Conservation (phyloP, 2,329 filamentous ascomycete species). For the Fusarium penzigii region DNA sequence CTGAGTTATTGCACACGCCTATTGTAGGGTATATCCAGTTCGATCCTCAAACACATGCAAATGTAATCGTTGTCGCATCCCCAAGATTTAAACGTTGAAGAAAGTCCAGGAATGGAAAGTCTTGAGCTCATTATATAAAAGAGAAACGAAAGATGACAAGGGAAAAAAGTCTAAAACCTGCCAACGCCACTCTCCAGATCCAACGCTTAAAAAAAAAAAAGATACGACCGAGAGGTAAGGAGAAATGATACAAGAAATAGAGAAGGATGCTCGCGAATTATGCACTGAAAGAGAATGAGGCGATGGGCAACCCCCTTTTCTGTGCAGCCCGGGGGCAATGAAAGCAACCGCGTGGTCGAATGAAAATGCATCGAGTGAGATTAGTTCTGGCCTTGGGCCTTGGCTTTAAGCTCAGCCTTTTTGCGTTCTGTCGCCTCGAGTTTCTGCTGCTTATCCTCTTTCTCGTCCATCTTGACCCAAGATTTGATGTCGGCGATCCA, state of each 20-base stretch:
- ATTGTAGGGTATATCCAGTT: too few relatives aligned
- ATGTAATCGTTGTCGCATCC: too few relatives aligned
- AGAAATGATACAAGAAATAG: background rate
- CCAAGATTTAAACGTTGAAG: too few relatives aligned
- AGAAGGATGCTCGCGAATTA: background rate
- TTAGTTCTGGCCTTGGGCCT: conserved; percentile 2
- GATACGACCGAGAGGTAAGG: conserved; percentile 1
- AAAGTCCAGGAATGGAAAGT: too few relatives aligned
- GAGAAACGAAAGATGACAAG: too few relatives aligned
- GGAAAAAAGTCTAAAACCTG: background rate
- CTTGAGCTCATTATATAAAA: too few relatives aligned
- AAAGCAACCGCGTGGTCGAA: too few relatives aligned
- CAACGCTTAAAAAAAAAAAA: conserved; percentile 12
- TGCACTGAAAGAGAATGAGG: background rate
- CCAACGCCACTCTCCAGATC: conserved; percentile 16
- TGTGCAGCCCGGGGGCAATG: too few relatives aligned
- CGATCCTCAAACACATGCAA: too few relatives aligned
- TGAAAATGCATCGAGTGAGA: background rate
- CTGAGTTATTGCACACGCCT: too few relatives aligned
- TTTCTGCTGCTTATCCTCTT: conserved; percentile 26
- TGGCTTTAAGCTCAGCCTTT: conserved; percentile 23
- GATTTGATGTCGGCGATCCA: conserved; percentile 60
- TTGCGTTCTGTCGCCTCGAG: conserved; percentile 30
- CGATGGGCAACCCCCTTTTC: too few relatives aligned
- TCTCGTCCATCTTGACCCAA: conserved; percentile 53